Evolutionary conservation across 768 basidiomycete genomes (phyloP), one percentile per base, ranked within the genome.

Genomic region (Baorangia bicolor): DNA sequence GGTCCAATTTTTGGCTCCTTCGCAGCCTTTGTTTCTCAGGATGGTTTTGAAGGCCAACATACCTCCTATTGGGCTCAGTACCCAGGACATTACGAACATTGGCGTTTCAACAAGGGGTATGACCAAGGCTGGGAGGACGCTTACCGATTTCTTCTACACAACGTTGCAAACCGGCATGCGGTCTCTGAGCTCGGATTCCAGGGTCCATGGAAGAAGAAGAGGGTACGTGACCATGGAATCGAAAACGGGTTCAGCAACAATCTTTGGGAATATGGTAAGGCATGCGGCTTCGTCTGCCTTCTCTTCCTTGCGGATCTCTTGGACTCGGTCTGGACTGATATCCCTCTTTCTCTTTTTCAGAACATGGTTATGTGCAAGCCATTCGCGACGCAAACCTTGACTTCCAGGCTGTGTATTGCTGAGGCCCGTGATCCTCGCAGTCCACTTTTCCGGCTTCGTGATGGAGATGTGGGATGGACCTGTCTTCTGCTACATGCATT

Each of bases 51-150:
- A 80, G 80, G 49, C 12, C 69, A 64, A 48, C 78, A 80, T 53
- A 67, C 57, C 33, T 60, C 70, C 25, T 79, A 76, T 62, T 78
- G 78, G 78, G 34, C 78, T 0, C 73, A 77, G 49, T 75, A 81
- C 55, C 76, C 78, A 1, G 84, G 85, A 0, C 68, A 79, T 11
- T 87, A 88, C 58, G 78, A 88, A 52, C 87, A 90, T 56, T 80
- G 79, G 71, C 78, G 87, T 5, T 92, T 92, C 63, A 76, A 71
- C 25, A 77, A 82, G 2, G 91, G 89, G 2, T 92, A 85, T 61
- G 34, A 74, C 2, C 72, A 76, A 49, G 91, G 90, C 1, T 93
- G 91, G 91, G 81, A 85, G 25, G 88, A 87, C 55, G 82, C 82
- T 0, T 81, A 82, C 63, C 49, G 64, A 33, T 91, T 91, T 73